Conservation (phyloP, 2,329 filamentous ascomycete genomes). For the Didymella sp. region DNA sequence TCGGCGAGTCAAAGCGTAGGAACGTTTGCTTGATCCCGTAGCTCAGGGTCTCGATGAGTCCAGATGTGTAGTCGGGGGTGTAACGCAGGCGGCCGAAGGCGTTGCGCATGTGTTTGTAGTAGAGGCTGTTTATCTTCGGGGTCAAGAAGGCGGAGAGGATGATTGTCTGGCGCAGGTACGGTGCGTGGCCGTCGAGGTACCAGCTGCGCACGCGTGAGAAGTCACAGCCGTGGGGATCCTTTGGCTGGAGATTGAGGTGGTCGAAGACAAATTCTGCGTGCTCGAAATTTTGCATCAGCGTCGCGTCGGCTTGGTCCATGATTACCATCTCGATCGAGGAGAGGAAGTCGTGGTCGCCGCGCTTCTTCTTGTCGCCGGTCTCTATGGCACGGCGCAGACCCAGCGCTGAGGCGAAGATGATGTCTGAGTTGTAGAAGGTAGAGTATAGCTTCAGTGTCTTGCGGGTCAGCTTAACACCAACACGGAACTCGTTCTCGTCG, state of each 20-base stretch:
- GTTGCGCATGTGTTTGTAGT: slow-evolving; percentile 79
- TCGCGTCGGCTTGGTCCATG: slow-evolving; percentile 88
- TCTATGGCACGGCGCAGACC: slow-evolving; percentile 91
- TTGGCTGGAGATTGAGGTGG: slow-evolving; percentile 88
- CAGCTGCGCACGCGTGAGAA: slow-evolving; percentile 88
- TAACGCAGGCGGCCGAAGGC: slow-evolving; percentile 80
- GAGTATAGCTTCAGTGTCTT: slow-evolving; percentile 96
- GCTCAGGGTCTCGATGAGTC: slow-evolving; percentile 72
- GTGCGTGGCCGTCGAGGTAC: slow-evolving; percentile 90
- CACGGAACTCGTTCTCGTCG: slow-evolving; percentile 94
- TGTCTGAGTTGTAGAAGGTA: slow-evolving; percentile 95
- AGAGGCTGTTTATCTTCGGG: slow-evolving; percentile 83
- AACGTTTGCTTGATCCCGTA: slow-evolving; percentile 85
- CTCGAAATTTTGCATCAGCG: slow-evolving; percentile 99
- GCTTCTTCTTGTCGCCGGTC: slow-evolving; percentile 68
- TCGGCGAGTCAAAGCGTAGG: slow-evolving; percentile 77
- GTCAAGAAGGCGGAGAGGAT: slow-evolving; percentile 83
- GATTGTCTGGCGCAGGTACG: slow-evolving; percentile 83
- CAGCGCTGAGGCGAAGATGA: slow-evolving; percentile 88
- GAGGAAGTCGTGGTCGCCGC: slow-evolving; percentile 83
- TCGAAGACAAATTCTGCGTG: slow-evolving; percentile 91
- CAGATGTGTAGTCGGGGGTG: slow-evolving; percentile 69
- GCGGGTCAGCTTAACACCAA: slow-evolving; percentile 95
- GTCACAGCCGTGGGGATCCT: slow-evolving; percentile 89
- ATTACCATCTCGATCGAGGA: slow-evolving; percentile 91